Evolutionary conservation across 345 rosid genomes (phyloP), one percentile per base, ranked within the genome.

Genomic region (Corchorus olitorius): DNA sequence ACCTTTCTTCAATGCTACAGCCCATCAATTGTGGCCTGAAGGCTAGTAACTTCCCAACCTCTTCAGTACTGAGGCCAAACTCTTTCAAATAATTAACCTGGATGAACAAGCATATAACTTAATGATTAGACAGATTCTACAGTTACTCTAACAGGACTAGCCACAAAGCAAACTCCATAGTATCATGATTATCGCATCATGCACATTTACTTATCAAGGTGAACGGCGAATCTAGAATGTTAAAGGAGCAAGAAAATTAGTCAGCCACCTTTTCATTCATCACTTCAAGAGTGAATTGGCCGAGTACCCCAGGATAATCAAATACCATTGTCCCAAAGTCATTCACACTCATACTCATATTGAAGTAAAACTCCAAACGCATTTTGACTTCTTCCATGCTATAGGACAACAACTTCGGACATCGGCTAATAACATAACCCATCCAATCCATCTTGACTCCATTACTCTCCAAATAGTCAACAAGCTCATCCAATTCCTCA

Each of bases 241-340:
- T 43, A 61, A 34, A 72, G 49, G 17, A 76, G n/a, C 52, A 60
- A 19, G 52, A 63, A 35, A 77, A 8, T 3, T 19, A 81, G 53
- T 63, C 37, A 48, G 65, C 46, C 77, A 94, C 98, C 97, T 93
- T 93, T 74, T 83, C 83, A 70, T 90, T 87, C 99, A 96, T 96
- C 86, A 89, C 97, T 77, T 91, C 85, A 65, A 92, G 77, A 2
- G 91, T 86, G 65, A 84, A 93, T 77, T 77, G 77, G 15, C 97
- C 97, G 17, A 92, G 87, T 17, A 83, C 90, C 78, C 89, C 89
- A 13, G 98, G 98, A 79, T 81, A 93, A 77, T 92, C 97, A 64
- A 83, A 93, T 55, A 93, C 93, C 99, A 96, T 92, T 0, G 97
- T 93, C 79, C 98, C 97, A 75, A 96, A 96, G 83, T 92, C 98